Evolutionary conservation across 208 protist species (phyloP).

Genomic region (Leishmania mexicana): DNA sequence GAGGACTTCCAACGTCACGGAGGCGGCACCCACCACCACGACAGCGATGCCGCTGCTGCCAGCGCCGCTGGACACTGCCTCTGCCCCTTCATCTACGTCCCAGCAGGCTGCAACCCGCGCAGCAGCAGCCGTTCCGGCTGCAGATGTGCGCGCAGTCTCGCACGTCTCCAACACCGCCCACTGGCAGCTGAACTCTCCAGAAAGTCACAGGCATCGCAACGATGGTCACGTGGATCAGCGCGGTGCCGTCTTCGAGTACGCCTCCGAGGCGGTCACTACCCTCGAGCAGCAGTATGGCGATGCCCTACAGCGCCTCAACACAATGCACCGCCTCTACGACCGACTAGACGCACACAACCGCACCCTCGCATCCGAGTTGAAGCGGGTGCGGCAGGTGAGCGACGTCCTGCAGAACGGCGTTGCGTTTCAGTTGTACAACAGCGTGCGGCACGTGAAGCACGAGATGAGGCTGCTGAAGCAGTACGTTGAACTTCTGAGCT

Average conservation of each 20-base stretch:
- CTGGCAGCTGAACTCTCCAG: conserved; percentile 31
- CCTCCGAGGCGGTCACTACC: conserved; percentile 42
- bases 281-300: conserved; percentile 49
- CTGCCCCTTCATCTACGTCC: not conserved
- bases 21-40: not conserved
- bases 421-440: conserved; percentile 34
- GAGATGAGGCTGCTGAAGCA: conserved; percentile 44
- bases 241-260: conserved; percentile 20
- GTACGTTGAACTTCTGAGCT: conserved; percentile 43
- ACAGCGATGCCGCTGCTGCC: conserved; percentile 4
- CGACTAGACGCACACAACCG: conserved; percentile 28
- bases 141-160: not conserved
- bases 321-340: conserved; percentile 38
- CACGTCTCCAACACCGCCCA: not conserved
- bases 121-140: not conserved
- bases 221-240: not conserved
- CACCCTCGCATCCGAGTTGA: conserved; percentile 17
- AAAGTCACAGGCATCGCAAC: not conserved
- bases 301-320: conserved; percentile 43
- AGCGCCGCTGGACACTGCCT: conserved; percentile 2
- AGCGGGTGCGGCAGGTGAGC: conserved; percentile 18
- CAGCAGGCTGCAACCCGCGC: not conserved
- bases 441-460: conserved; percentile 38
- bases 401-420: conserved; percentile 21
- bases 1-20: not conserved